Evolutionary conservation across 2,329 filamentous ascomycete genomes (phyloP).

Genomic region (Pseudogymnoascus sp.): DNA sequence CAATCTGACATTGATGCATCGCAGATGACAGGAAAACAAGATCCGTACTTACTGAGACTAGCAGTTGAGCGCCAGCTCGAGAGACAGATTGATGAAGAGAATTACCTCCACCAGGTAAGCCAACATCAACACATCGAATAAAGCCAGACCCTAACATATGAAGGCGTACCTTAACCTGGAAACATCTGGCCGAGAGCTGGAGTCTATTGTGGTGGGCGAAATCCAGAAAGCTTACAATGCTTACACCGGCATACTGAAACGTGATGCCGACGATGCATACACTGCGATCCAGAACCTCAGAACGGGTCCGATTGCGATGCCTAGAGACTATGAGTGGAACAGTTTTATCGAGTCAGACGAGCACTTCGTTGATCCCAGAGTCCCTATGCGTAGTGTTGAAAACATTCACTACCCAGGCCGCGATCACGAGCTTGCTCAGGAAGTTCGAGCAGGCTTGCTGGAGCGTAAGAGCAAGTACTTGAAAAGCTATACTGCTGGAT

Average conservation of each 20-base stretch:
- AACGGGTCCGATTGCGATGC: slow-evolving; percentile 80
- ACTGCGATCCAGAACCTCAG: slow-evolving; percentile 72
- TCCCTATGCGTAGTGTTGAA: slow-evolving; percentile 68
- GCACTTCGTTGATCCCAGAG: slow-evolving; percentile 76
- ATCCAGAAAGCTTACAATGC: slow-evolving; percentile 98
- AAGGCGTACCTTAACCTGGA: slow-evolving; percentile 93
- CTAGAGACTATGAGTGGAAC: slow-evolving; percentile 86
- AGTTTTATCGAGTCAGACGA: slow-evolving; percentile 71
- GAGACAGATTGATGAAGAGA: slow-evolving; percentile 90
- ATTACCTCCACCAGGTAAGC: slow-evolving; percentile 70
- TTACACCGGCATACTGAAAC: slow-evolving; percentile 82
- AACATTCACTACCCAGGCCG: slow-evolving; percentile 88
- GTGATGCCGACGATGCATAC: slow-evolving; percentile 77
- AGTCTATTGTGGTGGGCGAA: slow-evolving; percentile 92
- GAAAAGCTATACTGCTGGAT: slow-evolving; percentile 78
- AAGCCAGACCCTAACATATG: slow-evolving; percentile 11
- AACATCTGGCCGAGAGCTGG: slow-evolving; percentile 85
- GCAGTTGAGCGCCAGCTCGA: slow-evolving; percentile 85
- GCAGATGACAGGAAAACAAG: slow-evolving; percentile 71
- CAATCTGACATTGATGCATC: slow-evolving; percentile 71
- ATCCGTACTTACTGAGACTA: slow-evolving; percentile 81
- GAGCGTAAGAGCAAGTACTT: slow-evolving; percentile 98
- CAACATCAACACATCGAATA: neutral
- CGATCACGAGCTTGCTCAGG: slow-evolving; percentile 67
- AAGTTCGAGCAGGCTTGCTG: slow-evolving; percentile 82